Evolutionary conservation across 1,139 yeast genomes (phyloP).

Genomic region (Dujonia santamariae): DNA sequence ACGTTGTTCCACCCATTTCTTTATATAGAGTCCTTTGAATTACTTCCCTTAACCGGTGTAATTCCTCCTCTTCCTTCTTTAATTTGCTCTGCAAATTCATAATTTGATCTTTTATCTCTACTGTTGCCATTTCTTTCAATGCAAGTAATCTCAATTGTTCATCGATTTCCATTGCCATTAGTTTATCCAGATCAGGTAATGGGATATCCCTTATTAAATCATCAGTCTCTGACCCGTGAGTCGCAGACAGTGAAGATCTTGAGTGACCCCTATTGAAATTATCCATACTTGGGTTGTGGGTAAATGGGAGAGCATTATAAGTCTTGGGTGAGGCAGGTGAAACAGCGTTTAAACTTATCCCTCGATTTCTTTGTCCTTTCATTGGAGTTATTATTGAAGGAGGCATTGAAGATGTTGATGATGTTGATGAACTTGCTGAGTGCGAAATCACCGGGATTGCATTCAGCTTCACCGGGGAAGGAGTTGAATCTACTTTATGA

Average conservation of each 20-base stretch:
- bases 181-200: conserved; percentile 31
- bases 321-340: conserved; percentile 18
- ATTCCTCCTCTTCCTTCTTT: conserved; percentile 41
- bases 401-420: conserved; percentile 2
- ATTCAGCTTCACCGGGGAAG: conserved; percentile 10
- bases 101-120: conserved; percentile 53
- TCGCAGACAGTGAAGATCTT: conserved; percentile 5
- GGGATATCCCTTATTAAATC: conserved; percentile 25
- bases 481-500: conserved; percentile 7
- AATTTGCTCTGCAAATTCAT: conserved; percentile 28
- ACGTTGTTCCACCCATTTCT: conserved; percentile 28
- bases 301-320: too few relatives aligned
- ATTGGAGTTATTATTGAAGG: conserved; percentile 8
- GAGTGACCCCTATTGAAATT: conserved; percentile 2
- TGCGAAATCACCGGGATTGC: conserved; percentile 1
- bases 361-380: conserved; percentile 22
- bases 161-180: conserved; percentile 38
- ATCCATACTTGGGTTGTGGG: background rate
- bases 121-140: conserved; percentile 58
- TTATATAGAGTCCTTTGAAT: conserved; percentile 40
- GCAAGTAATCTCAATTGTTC: conserved; percentile 59
- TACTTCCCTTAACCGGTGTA: conserved; percentile 43
- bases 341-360: conserved; percentile 32
- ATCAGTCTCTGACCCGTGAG: too few relatives aligned
- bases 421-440: conserved; percentile 4